Evolutionary conservation across 768 basidiomycete genomes (phyloP).

Genomic region (Psilocybe azurescens): DNA sequence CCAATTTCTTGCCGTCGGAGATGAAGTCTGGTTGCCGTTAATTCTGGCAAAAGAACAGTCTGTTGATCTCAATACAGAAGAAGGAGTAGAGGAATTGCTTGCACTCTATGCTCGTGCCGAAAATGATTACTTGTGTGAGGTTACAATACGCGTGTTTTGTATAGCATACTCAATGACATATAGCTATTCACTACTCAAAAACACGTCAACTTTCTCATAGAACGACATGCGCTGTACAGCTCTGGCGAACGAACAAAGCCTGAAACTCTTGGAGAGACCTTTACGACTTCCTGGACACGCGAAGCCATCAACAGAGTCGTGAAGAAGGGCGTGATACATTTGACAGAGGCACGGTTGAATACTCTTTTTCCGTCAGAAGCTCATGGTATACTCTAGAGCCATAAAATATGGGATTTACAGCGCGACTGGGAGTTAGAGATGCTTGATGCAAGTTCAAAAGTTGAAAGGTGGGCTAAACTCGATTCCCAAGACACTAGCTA

Average conservation of each 20-base stretch:
- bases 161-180: conserved; percentile 13
- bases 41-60: conserved; percentile 57
- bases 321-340: conserved; percentile 60
- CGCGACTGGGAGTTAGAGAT: conserved; percentile 77
- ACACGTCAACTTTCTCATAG: conserved; percentile 67
- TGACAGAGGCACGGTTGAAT: conserved; percentile 57
- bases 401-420: conserved; percentile 71
- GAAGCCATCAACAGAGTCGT: conserved; percentile 58
- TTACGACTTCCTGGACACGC: conserved; percentile 68
- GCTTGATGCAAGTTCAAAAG: conserved; percentile 51
- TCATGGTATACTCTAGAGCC: conserved; percentile 52
- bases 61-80: conserved; percentile 54
- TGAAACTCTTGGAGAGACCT: conserved; percentile 58
- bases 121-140: conserved; percentile 81
- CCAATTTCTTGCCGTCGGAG: conserved; percentile 64
- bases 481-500: conserved; percentile 11
- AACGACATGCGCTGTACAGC: conserved; percentile 43
- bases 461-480: conserved; percentile 47
- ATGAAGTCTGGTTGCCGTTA: conserved; percentile 78
- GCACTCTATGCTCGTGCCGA: conserved; percentile 70
- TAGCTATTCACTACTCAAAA: conserved; percentile 78
- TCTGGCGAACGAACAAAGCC: conserved; percentile 47
- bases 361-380: background rate
- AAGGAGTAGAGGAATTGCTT: conserved; percentile 60
- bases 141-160: background rate